Conservation (phyloP, 306 rosid species). For the Canavalia gladiata region DNA sequence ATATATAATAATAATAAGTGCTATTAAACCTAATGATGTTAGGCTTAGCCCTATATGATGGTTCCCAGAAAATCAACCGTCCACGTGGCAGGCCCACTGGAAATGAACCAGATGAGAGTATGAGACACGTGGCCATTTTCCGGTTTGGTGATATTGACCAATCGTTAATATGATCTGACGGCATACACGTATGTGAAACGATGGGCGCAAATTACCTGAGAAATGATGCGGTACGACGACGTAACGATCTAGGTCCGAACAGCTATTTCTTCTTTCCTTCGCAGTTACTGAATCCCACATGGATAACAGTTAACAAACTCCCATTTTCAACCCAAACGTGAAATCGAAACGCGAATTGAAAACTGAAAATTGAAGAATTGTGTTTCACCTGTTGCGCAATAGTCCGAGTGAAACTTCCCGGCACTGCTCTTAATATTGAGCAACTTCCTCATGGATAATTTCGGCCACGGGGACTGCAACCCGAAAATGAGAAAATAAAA, state of each 20-base stretch:
- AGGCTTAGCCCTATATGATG: not conserved
- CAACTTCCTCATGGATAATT: slow-evolving; percentile 71
- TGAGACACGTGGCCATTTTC: not conserved
- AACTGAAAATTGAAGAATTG: not conserved
- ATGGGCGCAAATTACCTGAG: slow-evolving; percentile 59
- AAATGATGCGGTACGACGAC: slow-evolving; percentile 59
- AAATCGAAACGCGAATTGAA: not conserved
- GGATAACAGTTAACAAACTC: not conserved
- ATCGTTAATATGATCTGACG: slow-evolving; percentile 44
- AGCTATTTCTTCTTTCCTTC: slow-evolving; percentile 67
- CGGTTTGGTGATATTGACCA: slow-evolving; percentile 32
- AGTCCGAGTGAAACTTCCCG: slow-evolving; percentile 62
- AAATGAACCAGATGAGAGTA: not conserved
- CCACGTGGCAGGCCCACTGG: slow-evolving; percentile 55
- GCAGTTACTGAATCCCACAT: slow-evolving; percentile 48
- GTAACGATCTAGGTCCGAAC: slow-evolving; percentile 73
- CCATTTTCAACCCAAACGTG: not conserved
- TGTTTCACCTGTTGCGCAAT: slow-evolving; percentile 53
- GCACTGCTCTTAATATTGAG: slow-evolving; percentile 61
- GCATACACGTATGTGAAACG: not conserved
- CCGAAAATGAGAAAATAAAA: not conserved
- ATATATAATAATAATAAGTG: not conserved
- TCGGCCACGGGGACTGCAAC: slow-evolving; percentile 74
- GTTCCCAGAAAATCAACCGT: slow-evolving; percentile 28
- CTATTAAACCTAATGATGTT: slow-evolving; percentile 12